Evolutionary conservation across 2,329 filamentous ascomycete genomes (phyloP).

Genomic region (Torrubiella hemipterigena): DNA sequence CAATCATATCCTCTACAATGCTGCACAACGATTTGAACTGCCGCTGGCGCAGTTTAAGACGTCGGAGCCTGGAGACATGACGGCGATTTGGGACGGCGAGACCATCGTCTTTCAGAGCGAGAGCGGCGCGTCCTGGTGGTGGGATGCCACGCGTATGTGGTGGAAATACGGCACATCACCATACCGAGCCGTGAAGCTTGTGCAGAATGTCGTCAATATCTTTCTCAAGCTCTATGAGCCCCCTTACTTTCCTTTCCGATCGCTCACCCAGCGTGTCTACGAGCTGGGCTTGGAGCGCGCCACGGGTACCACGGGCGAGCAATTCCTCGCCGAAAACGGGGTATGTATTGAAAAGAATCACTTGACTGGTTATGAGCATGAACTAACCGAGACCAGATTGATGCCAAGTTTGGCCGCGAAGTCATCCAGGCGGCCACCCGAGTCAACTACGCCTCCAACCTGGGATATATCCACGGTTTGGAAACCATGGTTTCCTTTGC

Average conservation of each 20-base stretch:
- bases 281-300: conserved; percentile 54
- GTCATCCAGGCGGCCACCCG: conserved; percentile 83
- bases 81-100: conserved; percentile 78
- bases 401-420: conserved; percentile 57
- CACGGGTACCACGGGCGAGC: conserved; percentile 60
- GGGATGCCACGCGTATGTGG: conserved; percentile 65
- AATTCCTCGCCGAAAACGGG: conserved; percentile 56
- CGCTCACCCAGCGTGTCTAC: conserved; percentile 55
- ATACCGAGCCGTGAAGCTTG: conserved; percentile 58
- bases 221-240: conserved; percentile 73
- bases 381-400: too few species aligned
- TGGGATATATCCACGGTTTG: conserved; percentile 75
- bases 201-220: conserved; percentile 55
- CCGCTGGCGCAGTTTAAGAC: conserved; percentile 32
- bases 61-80: conserved; percentile 36
- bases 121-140: conserved; percentile 55
- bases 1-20: conserved; percentile 72
- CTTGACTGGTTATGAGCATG: too few species aligned
- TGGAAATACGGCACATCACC: conserved; percentile 81
- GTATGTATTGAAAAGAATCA: conserved; percentile 24
- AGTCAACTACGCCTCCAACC: conserved; percentile 89
- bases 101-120: conserved; percentile 58
- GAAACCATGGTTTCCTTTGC: conserved; percentile 89
- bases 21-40: conserved; percentile 61
- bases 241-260: conserved; percentile 75